phyloP scores from a whole-genome alignment of 2,329 filamentous ascomycete genomes.

The Monilinia polystroma region DNA sequence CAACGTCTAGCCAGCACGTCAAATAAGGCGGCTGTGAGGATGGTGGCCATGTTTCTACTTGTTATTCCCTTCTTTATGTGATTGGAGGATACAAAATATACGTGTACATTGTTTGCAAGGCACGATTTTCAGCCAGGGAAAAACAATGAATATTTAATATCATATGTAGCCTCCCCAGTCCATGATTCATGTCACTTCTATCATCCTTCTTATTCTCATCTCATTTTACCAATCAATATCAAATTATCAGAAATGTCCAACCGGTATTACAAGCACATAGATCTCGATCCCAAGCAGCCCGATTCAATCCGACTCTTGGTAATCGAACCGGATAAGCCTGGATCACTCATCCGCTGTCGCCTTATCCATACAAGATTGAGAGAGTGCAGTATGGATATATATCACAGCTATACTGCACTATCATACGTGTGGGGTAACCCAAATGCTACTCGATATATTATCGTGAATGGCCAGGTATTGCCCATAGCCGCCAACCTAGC shows the following conservation, averaged over 20 bases:
- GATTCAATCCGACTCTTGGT: not conserved
- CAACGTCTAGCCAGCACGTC: not conserved
- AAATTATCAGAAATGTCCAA: not conserved
- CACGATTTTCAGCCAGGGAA: not conserved
- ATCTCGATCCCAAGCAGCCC: not conserved
- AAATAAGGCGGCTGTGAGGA: too few relatives aligned
- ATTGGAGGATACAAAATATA: not conserved
- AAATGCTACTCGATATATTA: not conserved
- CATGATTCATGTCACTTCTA: not conserved
- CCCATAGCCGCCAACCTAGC: not conserved
- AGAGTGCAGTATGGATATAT: not conserved
- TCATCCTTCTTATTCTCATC: not conserved
- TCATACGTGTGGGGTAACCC: not conserved
- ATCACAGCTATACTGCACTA: not conserved
- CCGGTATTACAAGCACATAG: not conserved
- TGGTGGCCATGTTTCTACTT: not conserved
- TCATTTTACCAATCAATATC: too few relatives aligned
- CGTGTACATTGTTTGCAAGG: not conserved
- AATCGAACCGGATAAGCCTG: not conserved
- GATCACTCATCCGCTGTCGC: not conserved
- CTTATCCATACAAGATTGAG: not conserved
- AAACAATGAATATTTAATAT: not conserved
- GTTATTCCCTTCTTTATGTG: not conserved
- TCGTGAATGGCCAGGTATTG: not conserved
- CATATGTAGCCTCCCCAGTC: not conserved